Evolutionary conservation across 164 flowering plant species (phyloP), one percentile per base, ranked within the genome.

Genomic region (Annona cherimola): DNA sequence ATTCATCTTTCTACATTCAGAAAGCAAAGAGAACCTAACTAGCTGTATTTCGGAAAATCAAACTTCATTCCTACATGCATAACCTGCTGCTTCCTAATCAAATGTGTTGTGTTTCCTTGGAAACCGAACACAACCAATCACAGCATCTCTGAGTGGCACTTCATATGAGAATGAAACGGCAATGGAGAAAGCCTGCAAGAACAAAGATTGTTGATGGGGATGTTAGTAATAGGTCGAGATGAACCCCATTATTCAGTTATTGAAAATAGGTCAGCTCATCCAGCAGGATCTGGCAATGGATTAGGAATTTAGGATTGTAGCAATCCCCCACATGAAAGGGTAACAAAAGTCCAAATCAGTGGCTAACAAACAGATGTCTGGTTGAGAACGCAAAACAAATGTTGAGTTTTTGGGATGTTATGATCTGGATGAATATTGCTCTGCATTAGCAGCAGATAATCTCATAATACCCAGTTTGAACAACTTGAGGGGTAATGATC

Each of bases 121-220:
- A n/a, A n/a, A n/a, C n/a, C n/a, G n/a, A n/a, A n/a, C n/a, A n/a
- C n/a, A n/a, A n/a, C n/a, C n/a, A n/a, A n/a, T n/a, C n/a, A n/a
- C n/a, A n/a, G n/a, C n/a, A n/a, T n/a, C n/a, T n/a, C n/a, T n/a
- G n/a, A n/a, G n/a, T n/a, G n/a, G n/a, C 46, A 63, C 66, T 9
- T 71, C 41, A 74, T 50, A 50, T 20, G 62, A 74, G 72, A 54
- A 64, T 42, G 35, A 69, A 74, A 9, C 42, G 61, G 61, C 77
- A 74, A 19, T 54, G 72, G 65, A 50, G 75, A 26, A 75, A 66
- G 41, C 70, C 75, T 76, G 74, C 64, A 70, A 44, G 20, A 55
- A 67, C 9, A 12, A n/a, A 62, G 64, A 61, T 19, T 20, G 5
- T 35, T 68, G 61, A 62, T 12, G 35, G 9, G n/a, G 2, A 45